Percentiles rank a stretch among this genome's conserved stretches.
Conservation (phyloP, 352 stramenopile species). For the Phytophthora hibernalis region DNA sequence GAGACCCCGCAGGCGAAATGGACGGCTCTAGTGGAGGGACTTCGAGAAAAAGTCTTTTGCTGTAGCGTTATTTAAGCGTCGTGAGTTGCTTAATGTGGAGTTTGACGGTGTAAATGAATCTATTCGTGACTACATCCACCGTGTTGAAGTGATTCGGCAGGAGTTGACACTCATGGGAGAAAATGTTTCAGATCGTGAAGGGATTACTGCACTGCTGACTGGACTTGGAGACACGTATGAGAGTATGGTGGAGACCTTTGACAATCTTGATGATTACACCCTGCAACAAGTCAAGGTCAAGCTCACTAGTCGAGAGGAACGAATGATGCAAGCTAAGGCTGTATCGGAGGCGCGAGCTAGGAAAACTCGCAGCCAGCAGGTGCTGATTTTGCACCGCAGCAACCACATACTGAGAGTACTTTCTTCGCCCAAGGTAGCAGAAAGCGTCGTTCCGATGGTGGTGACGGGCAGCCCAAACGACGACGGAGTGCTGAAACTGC, state of each 20-base stretch:
- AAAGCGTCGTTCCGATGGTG: neutral
- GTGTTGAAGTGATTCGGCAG: slow-evolving; percentile 18
- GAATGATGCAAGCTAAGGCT: slow-evolving; percentile 5
- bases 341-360: neutral
- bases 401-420: neutral
- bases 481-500: slow-evolving; percentile 12
- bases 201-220: slow-evolving; percentile 18
- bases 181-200: slow-evolving; percentile 5
- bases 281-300: slow-evolving; percentile 18
- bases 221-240: slow-evolving; percentile 9
- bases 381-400: neutral
- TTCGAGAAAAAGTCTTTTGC: slow-evolving; percentile 26
- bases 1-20: slow-evolving; percentile 13
- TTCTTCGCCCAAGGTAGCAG: slow-evolving; percentile 1
- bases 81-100: slow-evolving; percentile 10
- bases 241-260: slow-evolving; percentile 16
- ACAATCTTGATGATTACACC: slow-evolving; percentile 21
- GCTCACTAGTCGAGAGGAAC: slow-evolving; percentile 8
- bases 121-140: slow-evolving; percentile 20
- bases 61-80: slow-evolving; percentile 18
- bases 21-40: slow-evolving; percentile 11
- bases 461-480: neutral
- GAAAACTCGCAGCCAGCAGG: too few species aligned
- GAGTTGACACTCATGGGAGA: slow-evolving; percentile 21
- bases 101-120: slow-evolving; percentile 10